A percentile compares a stretch with the other conserved stretches of the same genome.
Evolutionary conservation across 2,329 filamentous ascomycete genomes (phyloP).

Genomic region (Neonectria sp.): DNA sequence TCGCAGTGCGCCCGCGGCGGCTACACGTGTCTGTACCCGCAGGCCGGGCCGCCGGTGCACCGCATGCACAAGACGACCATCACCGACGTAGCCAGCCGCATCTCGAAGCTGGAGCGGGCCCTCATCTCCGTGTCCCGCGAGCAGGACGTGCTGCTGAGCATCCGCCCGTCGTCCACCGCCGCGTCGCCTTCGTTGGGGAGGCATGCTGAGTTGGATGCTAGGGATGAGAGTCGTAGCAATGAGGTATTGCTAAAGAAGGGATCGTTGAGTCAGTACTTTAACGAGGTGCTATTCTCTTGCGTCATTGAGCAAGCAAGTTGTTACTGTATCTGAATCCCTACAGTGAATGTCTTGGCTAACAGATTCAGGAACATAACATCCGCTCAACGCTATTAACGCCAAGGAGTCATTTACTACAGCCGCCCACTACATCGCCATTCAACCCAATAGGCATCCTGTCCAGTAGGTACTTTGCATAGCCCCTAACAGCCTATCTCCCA

Average conservation of each 20-base stretch:
- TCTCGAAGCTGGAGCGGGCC: conserved; percentile 53
- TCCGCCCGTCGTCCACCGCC: neutral
- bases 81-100: conserved; percentile 53
- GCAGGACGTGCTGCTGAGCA: conserved; percentile 7
- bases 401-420: conserved; percentile 20
- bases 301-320: conserved; percentile 53
- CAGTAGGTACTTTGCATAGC: conserved; percentile 32
- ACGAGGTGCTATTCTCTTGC: conserved; percentile 54
- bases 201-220: conserved; percentile 1
- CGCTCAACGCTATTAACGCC: conserved; percentile 42
- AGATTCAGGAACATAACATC: conserved; percentile 44
- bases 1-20: conserved; percentile 73
- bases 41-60: conserved; percentile 42
- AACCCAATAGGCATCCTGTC: conserved; percentile 54
- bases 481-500: conserved; percentile 43
- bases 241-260: conserved; percentile 52
- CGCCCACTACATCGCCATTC: conserved; percentile 42
- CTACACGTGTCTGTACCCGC: conserved; percentile 50
- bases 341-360: conserved; percentile 7
- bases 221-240: conserved; percentile 24
- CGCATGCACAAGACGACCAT: conserved; percentile 50
- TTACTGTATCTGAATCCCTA: neutral
- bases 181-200: conserved; percentile 1
- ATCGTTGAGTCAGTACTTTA: conserved; percentile 54
- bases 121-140: conserved; percentile 37